Percentiles rank a stretch among this genome's conserved stretches.
These are phyloP conservation scores for Lolium rigidum DNA, from an alignment of 176 grass and related monocot genomes.

Conservation along the genomic window DNA sequence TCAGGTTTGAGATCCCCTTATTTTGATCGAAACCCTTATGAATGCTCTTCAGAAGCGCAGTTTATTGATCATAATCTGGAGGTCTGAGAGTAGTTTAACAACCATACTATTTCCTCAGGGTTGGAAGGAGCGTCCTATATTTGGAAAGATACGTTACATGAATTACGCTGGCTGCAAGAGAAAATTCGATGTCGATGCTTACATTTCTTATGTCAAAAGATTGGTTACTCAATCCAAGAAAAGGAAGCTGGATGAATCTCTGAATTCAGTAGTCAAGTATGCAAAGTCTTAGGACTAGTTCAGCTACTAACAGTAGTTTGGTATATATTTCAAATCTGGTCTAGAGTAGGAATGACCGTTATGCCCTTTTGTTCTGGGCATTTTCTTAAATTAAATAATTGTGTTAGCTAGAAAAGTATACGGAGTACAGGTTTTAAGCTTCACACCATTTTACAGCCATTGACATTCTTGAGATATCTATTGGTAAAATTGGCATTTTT, in stretches of 20 bases:
- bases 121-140: constrained; percentile 92
- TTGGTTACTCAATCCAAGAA: constrained; percentile 68
- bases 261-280: constrained; percentile 27
- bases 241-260: constrained; percentile 54
- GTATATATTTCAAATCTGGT: not conserved
- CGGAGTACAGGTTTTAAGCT: not conserved
- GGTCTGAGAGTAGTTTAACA: not conserved
- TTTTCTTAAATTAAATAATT: not conserved
- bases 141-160: constrained; percentile 99
- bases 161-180: constrained; percentile 94
- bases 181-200: constrained; percentile 87
- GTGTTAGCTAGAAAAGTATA: not conserved
- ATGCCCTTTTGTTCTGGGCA: not conserved
- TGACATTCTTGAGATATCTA: not conserved
- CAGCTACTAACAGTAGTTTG: not conserved
- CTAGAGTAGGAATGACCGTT: not conserved
- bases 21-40: not conserved
- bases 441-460: not conserved
- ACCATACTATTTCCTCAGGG: constrained; percentile 57
- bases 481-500: not conserved
- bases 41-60: constrained; percentile 25
- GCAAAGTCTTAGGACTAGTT: constrained; percentile 30
- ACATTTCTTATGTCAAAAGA: constrained; percentile 78
- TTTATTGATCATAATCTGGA: constrained; percentile 8
- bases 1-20: constrained; percentile 58